Evolutionary conservation across 495 filamentous ascomycete species (phyloP), one percentile per base, ranked within the genome.

Genomic region (Hypoxylon fragiforme): DNA sequence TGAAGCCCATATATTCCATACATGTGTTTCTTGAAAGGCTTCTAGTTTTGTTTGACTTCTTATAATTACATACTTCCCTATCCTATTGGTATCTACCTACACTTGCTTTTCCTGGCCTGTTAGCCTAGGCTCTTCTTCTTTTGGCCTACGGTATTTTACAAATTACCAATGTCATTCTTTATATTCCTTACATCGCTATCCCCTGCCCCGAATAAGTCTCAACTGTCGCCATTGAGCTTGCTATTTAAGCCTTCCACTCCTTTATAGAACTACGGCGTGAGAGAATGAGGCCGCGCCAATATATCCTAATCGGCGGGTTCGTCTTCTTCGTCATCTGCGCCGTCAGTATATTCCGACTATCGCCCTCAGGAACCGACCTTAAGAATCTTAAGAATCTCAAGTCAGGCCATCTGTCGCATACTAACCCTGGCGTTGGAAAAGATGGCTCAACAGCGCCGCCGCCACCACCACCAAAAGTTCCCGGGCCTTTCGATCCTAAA

Each of bases 251-350:
- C 45, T 13, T 7, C 42, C 16, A 37, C n/a, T 22, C 20, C 13
- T 4, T 47, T 26, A 28, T 36, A 52, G 22, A 47, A 41, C 30
- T 9, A 47, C n/a, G 34, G 13, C 13, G 13, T 3, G 14, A 51
- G 52, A 56, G 62, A 40, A 76, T 77, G 76, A 70, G 76, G 60
- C 66, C 69, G 41, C 70, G 74, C 39, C 75, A 76, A 42, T 44
- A 65, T 13, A 44, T 71, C 43, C 51, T 70, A 14, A 57, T 66
- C 40, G 70, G 60, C 62, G 63, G 42, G 37, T 26, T 73, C 47
- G 51, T 71, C 54, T 67, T 79, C 55, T 8, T 77, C 37, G 32
- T 67, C 37, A 66, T 72, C 31, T 75, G 67, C 55, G 45, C 67
- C 22, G 64, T 69, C 28, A 64, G 54, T 0, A 19, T 77, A 11